A percentile compares a stretch with the other conserved stretches of the same genome.
These are phyloP conservation scores for Furcasterigmium sp. DNA, from an alignment of 2,329 filamentous ascomycete species.

Conservation along the genomic window DNA sequence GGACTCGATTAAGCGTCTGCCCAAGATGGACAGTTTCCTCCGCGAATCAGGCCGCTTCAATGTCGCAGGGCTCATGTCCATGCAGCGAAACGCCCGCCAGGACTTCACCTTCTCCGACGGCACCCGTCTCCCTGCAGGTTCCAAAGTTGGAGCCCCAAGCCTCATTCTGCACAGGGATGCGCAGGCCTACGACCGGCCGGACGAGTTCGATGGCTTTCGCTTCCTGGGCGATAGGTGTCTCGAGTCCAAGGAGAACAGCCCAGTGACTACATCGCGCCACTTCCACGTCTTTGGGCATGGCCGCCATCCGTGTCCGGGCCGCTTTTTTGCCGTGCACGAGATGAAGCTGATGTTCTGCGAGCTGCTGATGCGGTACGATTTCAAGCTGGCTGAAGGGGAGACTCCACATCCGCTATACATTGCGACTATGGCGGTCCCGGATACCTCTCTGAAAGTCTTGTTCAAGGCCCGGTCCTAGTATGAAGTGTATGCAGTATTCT, in stretches of 20 bases:
- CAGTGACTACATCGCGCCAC: neutral
- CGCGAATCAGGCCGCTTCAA: neutral
- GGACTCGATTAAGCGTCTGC: neutral
- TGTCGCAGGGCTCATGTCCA: neutral
- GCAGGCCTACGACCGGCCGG: neutral
- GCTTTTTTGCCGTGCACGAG: neutral
- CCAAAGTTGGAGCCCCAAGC: neutral
- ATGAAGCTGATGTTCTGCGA: neutral
- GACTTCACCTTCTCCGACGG: neutral
- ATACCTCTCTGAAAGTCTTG: neutral
- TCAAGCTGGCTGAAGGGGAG: neutral
- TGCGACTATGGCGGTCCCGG: neutral
- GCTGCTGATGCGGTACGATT: neutral
- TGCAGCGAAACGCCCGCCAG: neutral
- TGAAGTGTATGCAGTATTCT: too few relatives aligned
- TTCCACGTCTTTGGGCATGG: neutral
- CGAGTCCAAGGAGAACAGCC: neutral
- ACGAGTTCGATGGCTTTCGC: neutral
- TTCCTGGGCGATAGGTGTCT: neutral
- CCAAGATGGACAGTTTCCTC: neutral
- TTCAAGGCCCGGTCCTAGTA: neutral
- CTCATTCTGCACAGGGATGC: neutral
- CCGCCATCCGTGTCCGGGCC: neutral
- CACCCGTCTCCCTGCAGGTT: neutral
- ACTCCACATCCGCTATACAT: neutral